Evolutionary conservation across 2,329 filamentous ascomycete genomes (phyloP).

Genomic region (Sporothrix dimorphospora): DNA sequence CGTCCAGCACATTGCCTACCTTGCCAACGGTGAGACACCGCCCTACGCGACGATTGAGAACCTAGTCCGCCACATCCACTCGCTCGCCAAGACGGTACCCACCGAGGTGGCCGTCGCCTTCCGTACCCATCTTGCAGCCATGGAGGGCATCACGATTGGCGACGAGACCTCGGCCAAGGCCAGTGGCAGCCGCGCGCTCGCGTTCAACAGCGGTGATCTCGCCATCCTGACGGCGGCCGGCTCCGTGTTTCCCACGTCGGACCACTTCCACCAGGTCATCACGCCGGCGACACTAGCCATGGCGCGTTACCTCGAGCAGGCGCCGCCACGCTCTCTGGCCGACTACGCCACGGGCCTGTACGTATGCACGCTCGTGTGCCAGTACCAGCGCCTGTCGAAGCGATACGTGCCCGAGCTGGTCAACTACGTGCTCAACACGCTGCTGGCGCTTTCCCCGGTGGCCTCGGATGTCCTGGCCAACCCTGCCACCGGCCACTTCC

Average conservation of each 20-base stretch:
- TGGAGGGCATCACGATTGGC: slow-evolving; percentile 40
- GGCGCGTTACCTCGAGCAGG: slow-evolving; percentile 79
- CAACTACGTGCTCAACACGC: slow-evolving; percentile 76
- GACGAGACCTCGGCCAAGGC: not conserved
- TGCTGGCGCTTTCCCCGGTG: slow-evolving; percentile 66
- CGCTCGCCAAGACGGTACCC: slow-evolving; percentile 83
- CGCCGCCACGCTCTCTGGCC: slow-evolving; percentile 63
- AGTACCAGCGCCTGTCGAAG: slow-evolving; percentile 83
- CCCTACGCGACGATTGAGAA: slow-evolving; percentile 56
- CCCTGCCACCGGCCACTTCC: slow-evolving; percentile 23
- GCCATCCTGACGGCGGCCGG: slow-evolving; percentile 81
- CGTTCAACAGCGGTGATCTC: slow-evolving; percentile 70
- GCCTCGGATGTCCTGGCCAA: not conserved
- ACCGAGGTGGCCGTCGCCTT: slow-evolving; percentile 77
- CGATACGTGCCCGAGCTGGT: slow-evolving; percentile 88
- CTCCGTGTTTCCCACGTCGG: slow-evolving; percentile 88
- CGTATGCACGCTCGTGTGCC: slow-evolving; percentile 74
- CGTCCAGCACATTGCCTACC: slow-evolving; percentile 62
- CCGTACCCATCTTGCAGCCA: slow-evolving; percentile 68
- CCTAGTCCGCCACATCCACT: slow-evolving; percentile 87
- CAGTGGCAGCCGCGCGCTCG: slow-evolving; percentile 50
- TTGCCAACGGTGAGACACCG: slow-evolving; percentile 46
- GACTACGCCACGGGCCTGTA: slow-evolving; percentile 77
- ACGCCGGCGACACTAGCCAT: slow-evolving; percentile 90
- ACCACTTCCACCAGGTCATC: slow-evolving; percentile 94